Conservation (phyloP, 768 basidiomycete genomes). For the Pisolithus marmoratus region DNA sequence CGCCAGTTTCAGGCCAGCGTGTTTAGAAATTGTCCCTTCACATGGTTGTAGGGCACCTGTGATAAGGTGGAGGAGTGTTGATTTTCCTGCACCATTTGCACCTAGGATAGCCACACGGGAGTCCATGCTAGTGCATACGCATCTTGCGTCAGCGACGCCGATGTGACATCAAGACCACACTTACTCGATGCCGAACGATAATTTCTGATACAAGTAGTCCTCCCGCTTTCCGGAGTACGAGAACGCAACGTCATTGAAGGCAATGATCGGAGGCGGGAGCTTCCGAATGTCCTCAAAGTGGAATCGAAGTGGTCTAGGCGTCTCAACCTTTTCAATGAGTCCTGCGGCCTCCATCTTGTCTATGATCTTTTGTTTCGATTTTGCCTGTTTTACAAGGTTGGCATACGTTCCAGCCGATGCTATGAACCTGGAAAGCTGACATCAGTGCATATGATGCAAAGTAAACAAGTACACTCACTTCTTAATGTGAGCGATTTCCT, state of each 20-base stretch:
- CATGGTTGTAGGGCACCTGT: constrained; percentile 73
- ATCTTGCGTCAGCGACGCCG: constrained; percentile 3
- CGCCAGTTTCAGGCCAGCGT: constrained; percentile 85
- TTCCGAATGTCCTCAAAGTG: constrained; percentile 94
- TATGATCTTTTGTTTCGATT: constrained; percentile 99
- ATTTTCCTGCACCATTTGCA: constrained; percentile 93
- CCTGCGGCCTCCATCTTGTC: constrained; percentile 99
- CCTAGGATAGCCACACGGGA: constrained; percentile 94
- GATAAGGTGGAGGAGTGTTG: constrained; percentile 87
- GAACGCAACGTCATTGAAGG: constrained; percentile 93
- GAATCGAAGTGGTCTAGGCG: constrained; percentile 71
- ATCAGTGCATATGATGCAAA: constrained; percentile 7
- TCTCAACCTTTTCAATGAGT: constrained; percentile 87
- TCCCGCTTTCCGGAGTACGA: constrained; percentile 86
- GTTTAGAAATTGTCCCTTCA: constrained; percentile 86
- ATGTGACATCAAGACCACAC: constrained; percentile 22
- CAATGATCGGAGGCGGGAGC: constrained; percentile 95
- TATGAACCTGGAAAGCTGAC: constrained; percentile 62
- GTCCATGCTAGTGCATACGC: constrained; percentile 61
- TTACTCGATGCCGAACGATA: constrained; percentile 98
- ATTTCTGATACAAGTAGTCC: constrained; percentile 81
- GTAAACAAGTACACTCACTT: constrained; percentile 49
- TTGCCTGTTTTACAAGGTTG: constrained; percentile 97
- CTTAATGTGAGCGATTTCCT: constrained; percentile 97
- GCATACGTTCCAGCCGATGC: constrained; percentile 99